These are phyloP conservation scores for Sporothrix phasma DNA, from an alignment of 2,329 filamentous ascomycete species.

Conservation along the genomic window DNA sequence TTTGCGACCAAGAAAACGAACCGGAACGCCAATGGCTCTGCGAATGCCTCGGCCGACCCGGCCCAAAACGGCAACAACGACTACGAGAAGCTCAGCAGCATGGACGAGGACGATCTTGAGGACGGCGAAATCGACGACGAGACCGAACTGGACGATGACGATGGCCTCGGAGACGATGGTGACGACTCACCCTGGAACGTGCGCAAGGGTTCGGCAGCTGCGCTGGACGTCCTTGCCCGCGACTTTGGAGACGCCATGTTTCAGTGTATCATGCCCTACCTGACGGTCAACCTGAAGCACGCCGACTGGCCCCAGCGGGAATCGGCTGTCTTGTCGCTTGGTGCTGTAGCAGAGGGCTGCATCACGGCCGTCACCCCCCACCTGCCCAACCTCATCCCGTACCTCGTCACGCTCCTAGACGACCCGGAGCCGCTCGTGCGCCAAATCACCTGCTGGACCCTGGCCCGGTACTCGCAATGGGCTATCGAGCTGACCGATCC, in stretches of 20 bases:
- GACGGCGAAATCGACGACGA: slow-evolving; percentile 39
- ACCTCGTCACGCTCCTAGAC: slow-evolving; percentile 74
- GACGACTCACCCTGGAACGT: slow-evolving; percentile 92
- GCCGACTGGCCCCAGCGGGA: slow-evolving; percentile 86
- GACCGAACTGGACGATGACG: slow-evolving; percentile 72
- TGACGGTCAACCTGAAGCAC: slow-evolving; percentile 82
- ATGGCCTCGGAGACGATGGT: slow-evolving; percentile 65
- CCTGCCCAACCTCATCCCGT: slow-evolving; percentile 80
- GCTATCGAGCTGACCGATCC: slow-evolving; percentile 64
- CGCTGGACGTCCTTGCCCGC: slow-evolving; percentile 84
- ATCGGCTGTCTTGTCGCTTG: slow-evolving; percentile 85
- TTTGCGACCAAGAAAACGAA: slow-evolving; percentile 66
- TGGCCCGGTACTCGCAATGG: slow-evolving; percentile 90
- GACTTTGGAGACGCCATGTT: slow-evolving; percentile 87
- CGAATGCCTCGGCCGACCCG: slow-evolving; percentile 39
- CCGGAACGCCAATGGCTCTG: slow-evolving; percentile 45
- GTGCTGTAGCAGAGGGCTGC: slow-evolving; percentile 90
- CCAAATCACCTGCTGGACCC: slow-evolving; percentile 96
- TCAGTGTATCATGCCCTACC: slow-evolving; percentile 80
- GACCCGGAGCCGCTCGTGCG: slow-evolving; percentile 84
- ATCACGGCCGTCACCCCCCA: slow-evolving; percentile 84
- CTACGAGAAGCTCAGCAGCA: slow-evolving; percentile 45
- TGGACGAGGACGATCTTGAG: slow-evolving; percentile 38
- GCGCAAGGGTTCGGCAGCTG: slow-evolving; percentile 92
- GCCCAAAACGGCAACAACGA: slow-evolving; percentile 41